Evolutionary conservation across 1,139 yeast genomes (phyloP), one percentile per base, ranked within the genome.

Genomic region (Yamadazyma spencermartinsiae): DNA sequence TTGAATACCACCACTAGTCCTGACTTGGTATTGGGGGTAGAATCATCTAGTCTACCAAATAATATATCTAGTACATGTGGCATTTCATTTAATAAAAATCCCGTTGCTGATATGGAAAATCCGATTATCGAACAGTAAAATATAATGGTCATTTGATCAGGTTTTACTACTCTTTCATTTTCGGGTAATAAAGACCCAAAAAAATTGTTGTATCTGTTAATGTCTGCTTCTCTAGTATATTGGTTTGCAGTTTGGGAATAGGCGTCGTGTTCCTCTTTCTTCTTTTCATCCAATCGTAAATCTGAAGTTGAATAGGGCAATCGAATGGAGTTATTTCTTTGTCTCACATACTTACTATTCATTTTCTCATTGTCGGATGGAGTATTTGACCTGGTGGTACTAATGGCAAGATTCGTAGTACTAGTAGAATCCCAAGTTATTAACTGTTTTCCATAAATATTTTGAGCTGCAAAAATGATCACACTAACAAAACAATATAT

Each of bases 401-500:
- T 60, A 31, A 65, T 50, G 3, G 60, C 70, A 36, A 66, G 50
- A 8, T 61, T 51, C 0, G 63, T 58, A 1, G 68, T 64, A 31
- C 52, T 52, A 15, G 45, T 50, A 4, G 56, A 36, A 31, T 58
- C 63, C 69, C 71, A 64, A 1, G 71, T 68, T 35, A 68, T 58
- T 32, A 68, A 50, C 42, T 61, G 66, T 41, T 68, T 68, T n/a
- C 72, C 72, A 43, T 68, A 68, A 8, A 68, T 67, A 41, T 66
- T 68, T 41, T 68, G 73, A 6, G 65, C 62, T 2, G 72, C 72
- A 55, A 68, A 67, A 8, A 66, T 57, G 3, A 67, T 35, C 7
- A 68, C 56, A 41, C 70, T 61, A 24, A 60, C 35, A 8, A 62
- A 41, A 40, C 72, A 63, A 39, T 51, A 65, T 2, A 50, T 26